These are phyloP conservation scores for Umbelopsis sp. DNA, from an alignment of 192 early-diverging fungal species.

Conservation along the genomic window DNA sequence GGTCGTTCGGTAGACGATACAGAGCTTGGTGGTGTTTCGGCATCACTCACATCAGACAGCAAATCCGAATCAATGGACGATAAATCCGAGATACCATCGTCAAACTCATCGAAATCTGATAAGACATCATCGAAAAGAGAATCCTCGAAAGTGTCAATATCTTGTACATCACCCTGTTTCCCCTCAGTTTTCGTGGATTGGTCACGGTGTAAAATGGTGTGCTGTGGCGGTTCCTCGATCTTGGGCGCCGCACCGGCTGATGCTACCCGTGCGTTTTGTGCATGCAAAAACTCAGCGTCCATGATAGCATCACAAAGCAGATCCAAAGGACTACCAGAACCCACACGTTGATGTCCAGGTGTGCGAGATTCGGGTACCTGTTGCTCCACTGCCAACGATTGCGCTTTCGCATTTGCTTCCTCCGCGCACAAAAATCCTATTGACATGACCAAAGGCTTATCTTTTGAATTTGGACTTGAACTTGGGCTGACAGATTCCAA, in stretches of 20 bases:
- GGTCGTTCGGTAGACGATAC: conserved; percentile 12
- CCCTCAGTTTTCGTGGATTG: conserved; percentile 4
- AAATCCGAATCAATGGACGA: conserved; percentile 29
- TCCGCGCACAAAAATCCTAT: conserved; percentile 17
- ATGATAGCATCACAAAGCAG: conserved; percentile 30
- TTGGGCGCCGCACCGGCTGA: background rate
- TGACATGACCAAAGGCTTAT: conserved; percentile 8
- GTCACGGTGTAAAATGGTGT: background rate
- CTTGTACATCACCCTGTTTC: conserved; percentile 15
- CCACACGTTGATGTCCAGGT: background rate
- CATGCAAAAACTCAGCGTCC: conserved; percentile 28
- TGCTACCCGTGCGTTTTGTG: background rate
- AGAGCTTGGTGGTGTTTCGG: conserved; percentile 14
- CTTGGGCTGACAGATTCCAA: background rate
- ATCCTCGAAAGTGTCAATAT: conserved; percentile 8
- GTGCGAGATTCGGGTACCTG: background rate
- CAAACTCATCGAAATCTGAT: conserved; percentile 24
- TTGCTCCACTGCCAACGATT: background rate
- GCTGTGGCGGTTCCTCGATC: conserved; percentile 3
- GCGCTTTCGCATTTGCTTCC: background rate
- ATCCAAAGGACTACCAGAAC: conserved; percentile 11
- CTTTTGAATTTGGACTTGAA: background rate
- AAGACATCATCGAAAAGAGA: conserved; percentile 18
- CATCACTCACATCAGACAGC: conserved; percentile 17
- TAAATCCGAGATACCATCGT: conserved; percentile 31